phyloP scores from a whole-genome alignment of 2,329 filamentous ascomycete species.

The Claviceps spartinae region DNA sequence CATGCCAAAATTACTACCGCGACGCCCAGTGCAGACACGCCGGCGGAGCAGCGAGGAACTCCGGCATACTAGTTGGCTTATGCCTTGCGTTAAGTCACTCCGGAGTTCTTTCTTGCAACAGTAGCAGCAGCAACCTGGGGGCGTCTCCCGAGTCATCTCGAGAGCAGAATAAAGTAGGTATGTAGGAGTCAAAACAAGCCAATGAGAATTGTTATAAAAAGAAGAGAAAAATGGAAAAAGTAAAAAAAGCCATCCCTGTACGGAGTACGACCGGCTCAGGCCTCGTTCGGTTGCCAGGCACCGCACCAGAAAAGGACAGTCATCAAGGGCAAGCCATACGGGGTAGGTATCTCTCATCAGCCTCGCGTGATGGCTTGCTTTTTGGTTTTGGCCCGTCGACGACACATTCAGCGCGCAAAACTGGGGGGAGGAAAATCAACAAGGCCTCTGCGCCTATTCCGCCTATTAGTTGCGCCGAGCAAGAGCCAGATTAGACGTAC shows the following conservation, averaged over 20 bases:
- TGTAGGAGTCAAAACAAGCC: no score
- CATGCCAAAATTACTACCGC: not conserved
- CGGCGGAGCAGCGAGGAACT: constrained; percentile 1
- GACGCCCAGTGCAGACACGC: not conserved
- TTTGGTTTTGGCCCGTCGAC: no score
- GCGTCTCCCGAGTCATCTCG: no score
- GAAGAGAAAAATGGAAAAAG: not conserved
- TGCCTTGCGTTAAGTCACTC: not conserved
- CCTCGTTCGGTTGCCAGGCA: not conserved
- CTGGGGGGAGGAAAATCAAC: not conserved
- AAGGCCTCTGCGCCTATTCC: not conserved
- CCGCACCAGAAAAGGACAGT: not conserved
- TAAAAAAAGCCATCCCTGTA: not conserved
- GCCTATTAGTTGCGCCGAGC: not conserved
- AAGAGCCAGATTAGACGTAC: not conserved
- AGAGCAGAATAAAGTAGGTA: not conserved
- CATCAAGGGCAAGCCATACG: not conserved
- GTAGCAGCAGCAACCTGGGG: no score
- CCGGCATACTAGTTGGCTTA: not conserved
- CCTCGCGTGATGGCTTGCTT: no score
- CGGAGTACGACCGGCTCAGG: not conserved
- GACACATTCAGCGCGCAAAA: not conserved
- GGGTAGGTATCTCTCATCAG: no score
- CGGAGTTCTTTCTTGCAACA: not conserved
- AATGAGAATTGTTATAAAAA: no score